phyloP scores from a whole-genome alignment of 176 grass and related monocot species.

The Echinochloa phyllopogon region DNA sequence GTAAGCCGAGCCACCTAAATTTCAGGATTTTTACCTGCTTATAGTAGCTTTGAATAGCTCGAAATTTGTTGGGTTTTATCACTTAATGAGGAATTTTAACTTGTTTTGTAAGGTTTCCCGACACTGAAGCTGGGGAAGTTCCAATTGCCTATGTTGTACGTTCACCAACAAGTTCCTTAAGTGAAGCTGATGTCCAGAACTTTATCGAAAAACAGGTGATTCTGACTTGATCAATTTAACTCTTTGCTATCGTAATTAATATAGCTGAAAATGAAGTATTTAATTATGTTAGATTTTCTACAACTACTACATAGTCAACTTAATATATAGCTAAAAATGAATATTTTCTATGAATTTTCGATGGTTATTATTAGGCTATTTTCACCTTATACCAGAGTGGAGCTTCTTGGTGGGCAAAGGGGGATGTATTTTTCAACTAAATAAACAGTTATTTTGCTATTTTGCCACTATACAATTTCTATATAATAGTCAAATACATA shows the following conservation, averaged over 20 bases:
- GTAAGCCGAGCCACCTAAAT: conserved; percentile 56
- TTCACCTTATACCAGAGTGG: too few species aligned
- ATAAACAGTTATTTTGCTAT: too few species aligned
- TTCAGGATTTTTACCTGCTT: neutral
- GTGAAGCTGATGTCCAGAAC: conserved; percentile 69
- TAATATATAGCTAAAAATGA: too few species aligned
- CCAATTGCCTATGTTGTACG: conserved; percentile 85
- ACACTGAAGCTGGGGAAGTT: conserved; percentile 91
- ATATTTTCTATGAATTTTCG: neutral
- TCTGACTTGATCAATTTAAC: neutral
- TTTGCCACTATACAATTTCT: too few species aligned
- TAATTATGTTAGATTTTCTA: neutral
- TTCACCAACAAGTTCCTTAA: conserved; percentile 71
- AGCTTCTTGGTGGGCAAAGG: too few species aligned
- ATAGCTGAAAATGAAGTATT: neutral
- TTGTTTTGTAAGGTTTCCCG: conserved; percentile 66
- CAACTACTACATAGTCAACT: neutral
- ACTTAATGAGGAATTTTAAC: conserved; percentile 11
- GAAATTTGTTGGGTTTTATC: conserved; percentile 5
- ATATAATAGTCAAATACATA: too few species aligned
- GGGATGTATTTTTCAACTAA: too few species aligned
- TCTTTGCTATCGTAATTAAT: neutral
- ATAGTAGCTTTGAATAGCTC: neutral
- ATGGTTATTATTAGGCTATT: too few species aligned
- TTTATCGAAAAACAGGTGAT: conserved; percentile 84